Evolutionary conservation across 164 flowering plant species (phyloP).

Genomic region (Taxillus chinensis): DNA sequence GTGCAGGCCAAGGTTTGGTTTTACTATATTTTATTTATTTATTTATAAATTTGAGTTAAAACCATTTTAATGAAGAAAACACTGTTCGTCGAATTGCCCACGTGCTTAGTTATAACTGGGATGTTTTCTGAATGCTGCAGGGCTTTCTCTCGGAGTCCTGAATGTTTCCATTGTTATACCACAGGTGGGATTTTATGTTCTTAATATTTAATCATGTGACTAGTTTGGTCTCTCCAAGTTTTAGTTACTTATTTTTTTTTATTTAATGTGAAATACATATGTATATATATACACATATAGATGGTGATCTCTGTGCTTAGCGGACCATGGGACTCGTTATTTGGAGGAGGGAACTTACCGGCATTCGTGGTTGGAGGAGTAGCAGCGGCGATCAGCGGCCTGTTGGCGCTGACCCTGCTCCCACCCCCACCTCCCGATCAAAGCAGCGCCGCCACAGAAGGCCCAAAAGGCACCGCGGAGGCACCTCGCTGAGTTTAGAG

Average conservation of each 20-base stretch:
- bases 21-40: background rate
- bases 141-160: slow-evolving; percentile 53
- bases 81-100: background rate
- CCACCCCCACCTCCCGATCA: slow-evolving; percentile 29
- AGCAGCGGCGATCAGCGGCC: slow-evolving; percentile 41
- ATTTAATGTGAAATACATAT: too few species aligned
- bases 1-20: slow-evolving; percentile 51
- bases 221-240: too few species aligned
- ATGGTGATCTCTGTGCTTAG: slow-evolving; percentile 48
- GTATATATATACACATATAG: slow-evolving; percentile 13
- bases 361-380: slow-evolving; percentile 54
- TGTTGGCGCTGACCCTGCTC: slow-evolving; percentile 37
- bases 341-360: slow-evolving; percentile 70
- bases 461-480: too few species aligned
- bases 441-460: background rate
- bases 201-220: too few species aligned
- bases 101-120: background rate
- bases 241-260: too few species aligned
- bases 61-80: too few species aligned
- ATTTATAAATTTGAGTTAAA: too few species aligned
- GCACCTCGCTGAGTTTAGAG: too few species aligned
- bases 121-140: slow-evolving; percentile 11
- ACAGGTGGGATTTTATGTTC: slow-evolving; percentile 24
- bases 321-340: slow-evolving; percentile 56
- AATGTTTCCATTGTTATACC: slow-evolving; percentile 58